Evolutionary conservation across 768 basidiomycete species (phyloP).

Genomic region (Clavulina sp.): DNA sequence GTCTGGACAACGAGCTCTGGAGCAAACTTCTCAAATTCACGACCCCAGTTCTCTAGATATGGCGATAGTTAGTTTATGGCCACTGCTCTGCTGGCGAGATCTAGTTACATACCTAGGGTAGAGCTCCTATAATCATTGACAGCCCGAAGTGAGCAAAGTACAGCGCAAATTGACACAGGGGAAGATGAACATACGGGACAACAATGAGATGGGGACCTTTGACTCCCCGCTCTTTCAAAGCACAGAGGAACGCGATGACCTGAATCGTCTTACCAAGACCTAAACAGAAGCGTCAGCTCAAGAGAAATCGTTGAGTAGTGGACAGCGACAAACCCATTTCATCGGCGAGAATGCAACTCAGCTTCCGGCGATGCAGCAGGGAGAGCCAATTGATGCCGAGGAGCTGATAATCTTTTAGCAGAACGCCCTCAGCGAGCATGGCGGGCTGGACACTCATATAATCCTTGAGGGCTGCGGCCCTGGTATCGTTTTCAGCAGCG

Average conservation of each 20-base stretch:
- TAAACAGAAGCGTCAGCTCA: conserved; percentile 17
- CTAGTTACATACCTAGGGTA: neutral
- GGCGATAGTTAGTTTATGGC: conserved; percentile 44
- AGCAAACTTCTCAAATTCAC: conserved; percentile 86
- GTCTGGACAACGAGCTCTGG: conserved; percentile 72
- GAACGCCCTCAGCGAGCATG: conserved; percentile 43
- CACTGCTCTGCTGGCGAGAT: neutral
- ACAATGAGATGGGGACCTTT: conserved; percentile 83
- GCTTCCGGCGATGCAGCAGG: conserved; percentile 56
- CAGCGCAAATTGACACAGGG: neutral
- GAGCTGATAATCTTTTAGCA: conserved; percentile 90
- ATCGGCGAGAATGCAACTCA: conserved; percentile 93
- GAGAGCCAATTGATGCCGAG: conserved; percentile 97
- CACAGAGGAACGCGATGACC: conserved; percentile 91
- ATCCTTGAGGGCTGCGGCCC: conserved; percentile 21
- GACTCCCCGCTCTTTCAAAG: conserved; percentile 61
- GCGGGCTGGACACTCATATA: conserved; percentile 65
- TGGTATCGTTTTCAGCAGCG: conserved; percentile 14
- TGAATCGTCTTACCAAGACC: conserved; percentile 98
- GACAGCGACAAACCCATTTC: conserved; percentile 65
- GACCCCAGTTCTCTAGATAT: conserved; percentile 95
- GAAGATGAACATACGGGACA: conserved; percentile 57
- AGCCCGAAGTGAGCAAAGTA: neutral
- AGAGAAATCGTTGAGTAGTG: neutral
- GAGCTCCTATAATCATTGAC: neutral